Base-by-base conservation (phyloP, 2,329 filamentous ascomycete species). In the Fusarium newnesense region DNA sequence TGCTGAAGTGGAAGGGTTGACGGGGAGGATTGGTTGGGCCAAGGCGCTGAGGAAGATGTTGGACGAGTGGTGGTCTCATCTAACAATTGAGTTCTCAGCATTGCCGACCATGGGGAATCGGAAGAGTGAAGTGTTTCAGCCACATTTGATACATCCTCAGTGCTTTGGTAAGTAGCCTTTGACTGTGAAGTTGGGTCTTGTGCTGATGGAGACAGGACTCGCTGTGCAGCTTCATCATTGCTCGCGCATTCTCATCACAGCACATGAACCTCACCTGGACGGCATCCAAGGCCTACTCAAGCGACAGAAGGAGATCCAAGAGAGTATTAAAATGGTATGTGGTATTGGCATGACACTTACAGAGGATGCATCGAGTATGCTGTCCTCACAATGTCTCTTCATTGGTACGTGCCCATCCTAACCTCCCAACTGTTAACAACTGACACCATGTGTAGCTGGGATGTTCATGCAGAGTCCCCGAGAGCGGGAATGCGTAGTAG, bases 141-240 rank as follows among this genome's bases (percentile, higher is more conserved):
- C 85, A 0, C 79, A 87, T 16, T 87, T 86, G 83, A 84, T 88
- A 18, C 81, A 88, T 67, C 86, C 87, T 2, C 78, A 83, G 21
- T 85, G 84, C 44, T 84, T 84, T 7, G 73, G 73, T 73, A 47
- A 3, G 24, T 24, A 24, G 24, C 24, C 24, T 24, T 24, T 24
- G 18, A 26, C 26, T 21, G 4, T 1, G 10, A 28, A 4, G 7
- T 7, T 3, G 4, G 4, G 3, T 5, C 3, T 18, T 4, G 4
- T 15, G 16, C 53, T 64, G 5, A 69, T n/a, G 4, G 6, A 7
- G 16, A 9, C 12, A 74, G 72, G 71, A 1, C 49, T 75, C 1
- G 73, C 73, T 1, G 60, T 75, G 13, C 73, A 75, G 16, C 60
- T 73, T 21, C 69, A 75, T 4, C 60, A 75, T 49, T 65, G 69